Evolutionary conservation across 345 rosid genomes (phyloP), one percentile per base, ranked within the genome.

Genomic region (Salix brachista): DNA sequence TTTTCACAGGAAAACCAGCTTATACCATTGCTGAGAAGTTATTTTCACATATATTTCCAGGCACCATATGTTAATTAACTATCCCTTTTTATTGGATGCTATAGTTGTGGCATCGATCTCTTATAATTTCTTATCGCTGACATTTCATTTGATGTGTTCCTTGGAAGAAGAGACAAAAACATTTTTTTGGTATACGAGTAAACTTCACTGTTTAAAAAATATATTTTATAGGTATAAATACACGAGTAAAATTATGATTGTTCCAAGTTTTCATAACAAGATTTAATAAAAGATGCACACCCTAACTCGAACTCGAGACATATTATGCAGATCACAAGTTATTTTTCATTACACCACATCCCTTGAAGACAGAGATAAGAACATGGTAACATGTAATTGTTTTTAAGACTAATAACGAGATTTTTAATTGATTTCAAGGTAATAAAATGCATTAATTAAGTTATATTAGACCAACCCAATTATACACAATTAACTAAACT

Each of bases 211-310:
- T 1, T 5, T 0, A 34, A 5, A 34, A 34, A 34, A 34, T 0
- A 34, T 4, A 34, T 34, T 34, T 5, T 4, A 0, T 34, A 5
- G 1, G 1, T 34, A 5, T 5, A 34, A 5, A 0, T 34, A 4
- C 5, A 0, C 0, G 36, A 34, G 1, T 34, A 34, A 34, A 34
- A 34, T 5, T 0, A 4, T 34, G 6, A 34, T 5, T 34, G 0
- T 32, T 5, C 6, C 6, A 34, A 34, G 37, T 0, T 34, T 4
- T 34, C 37, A 34, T 34, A 34, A 34, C 37, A 34, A 4, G 6
- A 0, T 34, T 5, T 34, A 34, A 34, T 5, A 5, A 34, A 1
- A 0, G 0, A 0, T 4, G 36, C 4, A 34, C 0, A 0, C 0
- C 0, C 1, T 34, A 34, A 5, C 37, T 34, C 2, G 1, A 34